Evolutionary conservation across 768 basidiomycete species (phyloP), one percentile per base, ranked within the genome.

Genomic region (Termitomyces heimii): DNA sequence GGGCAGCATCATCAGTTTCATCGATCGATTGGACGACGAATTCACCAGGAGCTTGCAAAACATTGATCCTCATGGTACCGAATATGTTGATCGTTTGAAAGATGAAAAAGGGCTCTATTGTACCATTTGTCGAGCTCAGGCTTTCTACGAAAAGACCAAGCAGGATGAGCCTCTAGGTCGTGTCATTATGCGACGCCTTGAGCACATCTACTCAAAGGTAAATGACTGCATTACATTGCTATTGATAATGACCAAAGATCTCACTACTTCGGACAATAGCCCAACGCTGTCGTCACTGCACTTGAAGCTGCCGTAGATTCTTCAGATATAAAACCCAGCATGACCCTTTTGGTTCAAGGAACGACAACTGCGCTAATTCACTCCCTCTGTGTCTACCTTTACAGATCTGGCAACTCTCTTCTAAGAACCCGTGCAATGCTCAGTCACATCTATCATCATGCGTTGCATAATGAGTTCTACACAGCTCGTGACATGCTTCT

Each of bases 141-240:
- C 87, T 10, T 87, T 94, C 67, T 98, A 96, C 71, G 94, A 97
- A 76, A 82, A 81, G 64, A 88, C 85, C 18, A 75, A 78, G 28
- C 86, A 88, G 71, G 75, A 78, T 39, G 94, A 97, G 39, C 86
- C 90, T 22, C 80, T 93, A 43, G 85, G 87, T 39, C 83, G 96
- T 42, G 92, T 95, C 37, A 80, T 98, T 55, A 95, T 98, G 89
- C 84, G 97, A 63, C 85, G 97, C 43, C 74, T 99, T 58, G 97
- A 99, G 70, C 97, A 98, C 68, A 94, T 99, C 50, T 98, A 99
- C 73, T 94, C 92, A 39, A 98, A 99, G 86, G 94, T 95, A 59
- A 56, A 72, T 60, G 39, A 40, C 12, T 6, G 16, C 16, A 26
- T 31, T 22, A 44, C 26, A 16, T 20, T 22, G 28, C 16, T 10